Base-by-base conservation (phyloP, 306 rosid genomes). In the Leucaena leucocephala region DNA sequence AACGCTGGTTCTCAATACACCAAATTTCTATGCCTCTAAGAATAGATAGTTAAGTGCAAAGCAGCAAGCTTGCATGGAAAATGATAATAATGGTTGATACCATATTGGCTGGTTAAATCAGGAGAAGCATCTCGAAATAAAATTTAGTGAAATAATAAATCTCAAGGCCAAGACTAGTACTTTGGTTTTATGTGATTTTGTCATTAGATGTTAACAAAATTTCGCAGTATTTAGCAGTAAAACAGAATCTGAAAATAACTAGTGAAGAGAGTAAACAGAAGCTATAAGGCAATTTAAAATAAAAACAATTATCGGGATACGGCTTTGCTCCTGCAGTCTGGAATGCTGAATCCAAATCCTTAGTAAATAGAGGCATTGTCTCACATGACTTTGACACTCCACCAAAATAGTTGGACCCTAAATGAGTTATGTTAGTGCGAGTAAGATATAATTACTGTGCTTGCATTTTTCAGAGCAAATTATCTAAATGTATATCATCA, bases 11-110 rank as follows among this genome's bases (percentile, higher is more conserved):
- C 91, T 92, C 97, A 61, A 94, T 78, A 71, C 98, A 92, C 98
- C 98, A 94, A 71, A 94, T 86, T 83, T 94, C 97, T 82, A 92
- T 71, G 73, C 98, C 98, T 76, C 98, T 94, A 39, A 65, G 59
- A 76, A 39, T 48, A 40, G 64, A 82, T 83, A 70, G 88, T 22
- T 84, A 92, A 92, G 92, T 84, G 79, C 3, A 83, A 64, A 85
- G 65, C 83, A 85, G 77, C 74, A 71, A 78, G 63, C 71, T 80
- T 64, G 58, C 81, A 82, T 76, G 19, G 50, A 48, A 42, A 84
- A 82, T 27, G 49, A 74, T 22, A 38, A 76, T 63, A 35, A 58
- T 42, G n/a, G 44, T 82, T 33, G 49, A 70, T 40, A 42, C 11
- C 39, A 57, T 74, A 71, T 14, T 14, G 76, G 36, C 46, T 67